A percentile compares a stretch with the other conserved stretches of the same genome.
These are phyloP conservation scores for Ogataea paradorogensis DNA, from an alignment of 805 yeast species.

Conservation along the genomic window DNA sequence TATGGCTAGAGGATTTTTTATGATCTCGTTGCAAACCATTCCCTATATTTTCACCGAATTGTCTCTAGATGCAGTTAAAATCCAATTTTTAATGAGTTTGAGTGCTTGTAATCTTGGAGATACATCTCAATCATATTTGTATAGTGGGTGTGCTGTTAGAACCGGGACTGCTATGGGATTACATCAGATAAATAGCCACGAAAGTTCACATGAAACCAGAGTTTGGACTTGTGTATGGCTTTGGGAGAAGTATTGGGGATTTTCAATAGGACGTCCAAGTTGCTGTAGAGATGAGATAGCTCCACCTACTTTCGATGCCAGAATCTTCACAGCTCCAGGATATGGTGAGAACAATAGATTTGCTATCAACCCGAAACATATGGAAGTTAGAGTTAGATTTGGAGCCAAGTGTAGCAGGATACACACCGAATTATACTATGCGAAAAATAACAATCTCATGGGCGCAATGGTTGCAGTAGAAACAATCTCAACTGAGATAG, in stretches of 20 bases:
- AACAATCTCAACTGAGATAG: not conserved
- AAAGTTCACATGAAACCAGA: slow-evolving; percentile 17
- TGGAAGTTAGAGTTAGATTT: slow-evolving; percentile 21
- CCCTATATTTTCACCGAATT: not conserved
- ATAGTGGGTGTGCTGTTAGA: slow-evolving; percentile 22
- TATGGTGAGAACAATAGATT: not conserved
- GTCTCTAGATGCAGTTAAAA: slow-evolving; percentile 20
- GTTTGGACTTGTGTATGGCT: slow-evolving; percentile 25
- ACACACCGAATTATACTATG: slow-evolving; percentile 21
- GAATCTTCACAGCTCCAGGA: not conserved
- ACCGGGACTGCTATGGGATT: slow-evolving; percentile 23
- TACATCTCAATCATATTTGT: slow-evolving; percentile 23
- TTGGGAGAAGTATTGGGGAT: slow-evolving; percentile 28
- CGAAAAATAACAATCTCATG: slow-evolving; percentile 17
- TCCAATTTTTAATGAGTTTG: slow-evolving; percentile 20
- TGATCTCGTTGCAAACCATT: not conserved
- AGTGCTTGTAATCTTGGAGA: slow-evolving; percentile 25
- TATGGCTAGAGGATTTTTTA: not conserved
- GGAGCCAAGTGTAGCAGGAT: slow-evolving; percentile 20
- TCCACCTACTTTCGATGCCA: slow-evolving; percentile 8
- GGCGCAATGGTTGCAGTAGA: slow-evolving; percentile 19
- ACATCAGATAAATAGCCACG: slow-evolving; percentile 13
- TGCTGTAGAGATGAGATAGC: slow-evolving; percentile 15
- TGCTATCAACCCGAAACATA: slow-evolving; percentile 17
- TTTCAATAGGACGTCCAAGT: slow-evolving; percentile 27